Evolutionary conservation across 1,284 basidiomycete genomes (phyloP).

Genomic region (Moniliophthora roreri): DNA sequence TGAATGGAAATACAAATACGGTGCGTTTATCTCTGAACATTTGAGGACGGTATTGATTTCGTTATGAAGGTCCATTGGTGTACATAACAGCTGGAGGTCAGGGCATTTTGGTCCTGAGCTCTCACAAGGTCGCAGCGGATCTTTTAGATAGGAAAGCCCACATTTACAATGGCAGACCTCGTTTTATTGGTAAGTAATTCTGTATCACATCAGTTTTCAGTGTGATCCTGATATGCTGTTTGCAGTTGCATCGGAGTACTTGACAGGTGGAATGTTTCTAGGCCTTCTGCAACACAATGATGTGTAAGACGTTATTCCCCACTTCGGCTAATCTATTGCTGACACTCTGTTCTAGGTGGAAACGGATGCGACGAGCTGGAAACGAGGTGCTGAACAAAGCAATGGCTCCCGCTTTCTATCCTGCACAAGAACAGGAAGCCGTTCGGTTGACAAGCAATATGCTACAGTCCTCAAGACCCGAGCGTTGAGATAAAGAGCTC

Average conservation of each 20-base stretch:
- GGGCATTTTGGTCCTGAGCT: constrained; percentile 12
- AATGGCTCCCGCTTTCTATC: background rate
- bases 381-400: background rate
- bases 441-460: background rate
- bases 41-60: background rate
- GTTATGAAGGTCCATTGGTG: background rate
- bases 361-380: background rate
- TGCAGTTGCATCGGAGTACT: background rate
- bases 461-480: background rate
- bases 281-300: background rate
- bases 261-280: background rate
- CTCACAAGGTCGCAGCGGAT: constrained; percentile 16
- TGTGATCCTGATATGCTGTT: no score
- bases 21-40: background rate
- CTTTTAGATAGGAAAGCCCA: constrained; percentile 17
- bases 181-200: background rate
- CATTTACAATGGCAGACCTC: constrained; percentile 19
- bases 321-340: background rate
- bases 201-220: no score
- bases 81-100: background rate
- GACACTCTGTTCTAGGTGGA: background rate
- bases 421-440: background rate
- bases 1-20: background rate
- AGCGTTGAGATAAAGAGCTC: background rate
- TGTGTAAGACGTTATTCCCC: background rate